Conservation (phyloP, 768 basidiomycete genomes). For the Gautieria morchelliformis region DNA sequence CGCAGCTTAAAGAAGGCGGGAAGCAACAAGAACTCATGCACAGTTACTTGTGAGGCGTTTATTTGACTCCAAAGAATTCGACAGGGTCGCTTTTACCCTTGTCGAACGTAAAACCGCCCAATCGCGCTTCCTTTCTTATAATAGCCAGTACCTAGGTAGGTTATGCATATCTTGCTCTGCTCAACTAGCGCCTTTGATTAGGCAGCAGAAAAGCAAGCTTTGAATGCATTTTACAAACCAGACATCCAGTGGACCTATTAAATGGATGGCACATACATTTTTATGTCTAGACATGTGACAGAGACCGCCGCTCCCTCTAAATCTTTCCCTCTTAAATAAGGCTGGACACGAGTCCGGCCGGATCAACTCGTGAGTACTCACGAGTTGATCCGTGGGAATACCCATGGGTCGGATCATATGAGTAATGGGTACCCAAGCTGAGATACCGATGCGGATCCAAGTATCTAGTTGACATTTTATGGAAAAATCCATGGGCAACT, state of each 20-base stretch:
- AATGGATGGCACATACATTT: background rate
- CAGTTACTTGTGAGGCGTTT: slow-evolving; percentile 59
- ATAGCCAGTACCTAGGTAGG: slow-evolving; percentile 82
- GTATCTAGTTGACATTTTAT: no score
- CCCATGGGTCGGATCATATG: no score
- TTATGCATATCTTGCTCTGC: slow-evolving; percentile 12
- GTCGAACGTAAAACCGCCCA: slow-evolving; percentile 58
- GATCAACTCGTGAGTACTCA: no score
- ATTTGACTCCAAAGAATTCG: slow-evolving; percentile 69
- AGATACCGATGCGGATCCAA: no score
- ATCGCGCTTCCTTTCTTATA: slow-evolving; percentile 66
- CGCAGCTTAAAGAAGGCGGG: slow-evolving; percentile 9
- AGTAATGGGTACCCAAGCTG: no score
- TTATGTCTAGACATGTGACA: slow-evolving; percentile 48
- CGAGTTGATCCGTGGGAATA: no score
- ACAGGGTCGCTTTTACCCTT: slow-evolving; percentile 59
- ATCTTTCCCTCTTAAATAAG: slow-evolving; percentile 44
- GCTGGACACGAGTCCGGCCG: no score
- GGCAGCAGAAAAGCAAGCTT: slow-evolving; percentile 77
- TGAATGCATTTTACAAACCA: slow-evolving; percentile 78
- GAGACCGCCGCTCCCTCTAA: slow-evolving; percentile 59
- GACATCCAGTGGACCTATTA: slow-evolving; percentile 26
- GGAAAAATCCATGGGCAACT: no score
- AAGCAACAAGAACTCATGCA: slow-evolving; percentile 20
- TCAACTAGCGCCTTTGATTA: slow-evolving; percentile 21